Conservation (phyloP, 345 rosid genomes). For the Gossypium mustelinum region DNA sequence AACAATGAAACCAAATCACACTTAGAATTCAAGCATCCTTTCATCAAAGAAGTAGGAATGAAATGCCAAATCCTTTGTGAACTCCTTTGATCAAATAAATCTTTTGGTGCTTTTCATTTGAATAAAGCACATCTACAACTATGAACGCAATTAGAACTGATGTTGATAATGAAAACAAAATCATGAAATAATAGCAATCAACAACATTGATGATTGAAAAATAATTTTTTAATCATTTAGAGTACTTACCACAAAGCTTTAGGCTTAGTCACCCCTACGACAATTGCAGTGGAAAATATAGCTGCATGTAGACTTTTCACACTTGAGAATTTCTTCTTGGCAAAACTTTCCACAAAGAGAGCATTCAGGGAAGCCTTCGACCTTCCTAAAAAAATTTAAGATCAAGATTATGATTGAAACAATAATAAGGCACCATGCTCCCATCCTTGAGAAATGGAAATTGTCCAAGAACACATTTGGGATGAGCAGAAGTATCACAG, state of each 20-base stretch:
- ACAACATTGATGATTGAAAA: not conserved
- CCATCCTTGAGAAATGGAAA: not conserved
- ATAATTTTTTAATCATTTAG: not conserved
- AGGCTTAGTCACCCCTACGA: accelerated
- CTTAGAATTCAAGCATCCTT: too few relatives aligned
- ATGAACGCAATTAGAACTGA: too few relatives aligned
- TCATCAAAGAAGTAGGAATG: not conserved
- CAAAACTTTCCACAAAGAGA: not conserved
- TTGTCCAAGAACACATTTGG: not conserved
- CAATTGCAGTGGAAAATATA: not conserved
- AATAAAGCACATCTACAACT: too few relatives aligned
- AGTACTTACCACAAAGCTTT: not conserved
- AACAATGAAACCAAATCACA: too few relatives aligned
- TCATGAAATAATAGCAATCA: too few relatives aligned
- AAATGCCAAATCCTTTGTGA: not conserved
- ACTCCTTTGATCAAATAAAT: too few relatives aligned
- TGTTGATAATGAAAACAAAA: too few relatives aligned
- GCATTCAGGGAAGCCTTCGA: not conserved
- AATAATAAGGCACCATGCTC: too few relatives aligned
- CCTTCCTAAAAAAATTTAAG: not conserved
- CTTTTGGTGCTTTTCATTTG: too few relatives aligned
- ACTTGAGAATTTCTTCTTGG: not conserved
- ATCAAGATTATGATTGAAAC: too few relatives aligned
- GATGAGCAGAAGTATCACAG: not conserved
- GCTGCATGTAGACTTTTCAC: not conserved